Conservation (phyloP, 225 moss, liverwort and hornwort species). For the Rhytidiadelphus loreus region DNA sequence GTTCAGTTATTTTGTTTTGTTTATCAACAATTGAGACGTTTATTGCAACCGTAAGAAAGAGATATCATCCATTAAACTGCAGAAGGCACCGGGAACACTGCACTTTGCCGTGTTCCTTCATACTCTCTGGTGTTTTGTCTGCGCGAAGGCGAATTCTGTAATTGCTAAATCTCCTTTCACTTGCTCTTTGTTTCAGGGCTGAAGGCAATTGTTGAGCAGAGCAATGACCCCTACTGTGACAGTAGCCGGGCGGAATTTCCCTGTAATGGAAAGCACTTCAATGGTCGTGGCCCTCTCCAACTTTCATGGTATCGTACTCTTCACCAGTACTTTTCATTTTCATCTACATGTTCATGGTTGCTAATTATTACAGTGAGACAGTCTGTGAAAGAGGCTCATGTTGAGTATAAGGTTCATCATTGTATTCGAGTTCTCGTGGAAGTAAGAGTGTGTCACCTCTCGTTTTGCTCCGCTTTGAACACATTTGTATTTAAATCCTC, state of each 20-base stretch:
- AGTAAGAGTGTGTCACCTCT: too few relatives aligned
- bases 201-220: constrained; percentile 15
- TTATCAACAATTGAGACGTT: neutral
- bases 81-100: neutral
- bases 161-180: neutral
- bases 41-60: neutral
- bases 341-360: neutral
- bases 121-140: neutral
- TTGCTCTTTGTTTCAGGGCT: neutral
- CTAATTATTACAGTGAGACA: neutral
- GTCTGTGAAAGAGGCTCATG: neutral
- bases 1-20: too few relatives aligned
- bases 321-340: neutral
- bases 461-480: too few relatives aligned
- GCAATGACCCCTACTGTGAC: constrained; percentile 15
- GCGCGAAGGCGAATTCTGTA: neutral
- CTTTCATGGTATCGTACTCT: constrained; percentile 32
- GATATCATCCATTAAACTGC: neutral
- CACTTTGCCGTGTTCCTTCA: neutral
- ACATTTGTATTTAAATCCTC: too few relatives aligned
- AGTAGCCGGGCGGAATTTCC: neutral
- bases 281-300: constrained; percentile 62
- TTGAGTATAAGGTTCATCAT: neutral
- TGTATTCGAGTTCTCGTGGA: neutral
- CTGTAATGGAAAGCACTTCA: constrained; percentile 18